A percentile compares a stretch with the other conserved stretches of the same genome.
These are phyloP conservation scores for Hericium erinaceus DNA, from an alignment of 768 basidiomycete species.

Conservation along the genomic window DNA sequence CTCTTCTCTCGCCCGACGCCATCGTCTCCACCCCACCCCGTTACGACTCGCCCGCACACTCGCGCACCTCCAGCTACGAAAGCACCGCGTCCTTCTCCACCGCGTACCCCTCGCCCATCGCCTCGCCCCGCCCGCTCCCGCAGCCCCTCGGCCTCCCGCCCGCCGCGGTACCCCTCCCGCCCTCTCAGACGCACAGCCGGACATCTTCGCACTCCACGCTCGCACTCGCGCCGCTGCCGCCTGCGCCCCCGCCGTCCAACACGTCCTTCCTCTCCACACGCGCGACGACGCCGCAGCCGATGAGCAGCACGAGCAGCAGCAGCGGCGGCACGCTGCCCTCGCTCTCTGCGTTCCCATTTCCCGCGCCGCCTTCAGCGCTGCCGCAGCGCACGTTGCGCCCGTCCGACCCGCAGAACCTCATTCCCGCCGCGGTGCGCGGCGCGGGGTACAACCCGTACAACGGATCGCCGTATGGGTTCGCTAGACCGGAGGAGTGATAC, in stretches of 20 bases:
- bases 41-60: too few species aligned
- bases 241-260: background rate
- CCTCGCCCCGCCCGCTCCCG: too few species aligned
- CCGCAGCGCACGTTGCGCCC: background rate
- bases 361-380: background rate
- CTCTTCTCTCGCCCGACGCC: too few species aligned
- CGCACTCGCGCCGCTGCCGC: background rate
- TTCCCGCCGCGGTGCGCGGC: constrained; percentile 8
- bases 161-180: too few species aligned
- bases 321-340: background rate
- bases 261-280: background rate
- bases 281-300: background rate
- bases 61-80: too few species aligned
- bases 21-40: too few species aligned
- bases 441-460: constrained; percentile 13
- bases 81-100: too few species aligned
- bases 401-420: constrained; percentile 9
- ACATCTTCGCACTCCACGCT: too few species aligned
- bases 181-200: too few species aligned
- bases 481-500: background rate
- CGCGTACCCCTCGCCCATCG: too few species aligned
- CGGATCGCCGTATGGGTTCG: background rate
- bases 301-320: background rate
- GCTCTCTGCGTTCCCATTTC: background rate
- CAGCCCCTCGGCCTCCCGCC: too few species aligned